Conservation (phyloP, 441 rosid genomes). For the Populus hybrid region DNA sequence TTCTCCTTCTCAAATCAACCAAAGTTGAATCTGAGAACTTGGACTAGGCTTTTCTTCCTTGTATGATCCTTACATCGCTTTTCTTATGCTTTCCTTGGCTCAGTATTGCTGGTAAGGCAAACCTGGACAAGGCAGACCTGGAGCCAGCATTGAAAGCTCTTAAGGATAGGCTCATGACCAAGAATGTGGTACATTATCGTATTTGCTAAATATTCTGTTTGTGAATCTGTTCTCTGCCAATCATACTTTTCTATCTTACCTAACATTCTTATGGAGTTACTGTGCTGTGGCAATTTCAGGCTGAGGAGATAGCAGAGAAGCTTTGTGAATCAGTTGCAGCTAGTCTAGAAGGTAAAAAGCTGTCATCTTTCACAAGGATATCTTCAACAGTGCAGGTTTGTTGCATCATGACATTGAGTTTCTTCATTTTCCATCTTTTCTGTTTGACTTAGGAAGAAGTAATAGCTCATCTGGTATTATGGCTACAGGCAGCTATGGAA, state of each 20-base stretch:
- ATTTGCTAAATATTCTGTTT: neutral
- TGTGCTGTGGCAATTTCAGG: conserved; percentile 42
- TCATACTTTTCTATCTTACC: neutral
- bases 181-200: conserved; percentile 82
- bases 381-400: conserved; percentile 93
- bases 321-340: conserved; percentile 95
- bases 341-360: conserved; percentile 95
- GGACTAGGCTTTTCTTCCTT: neutral
- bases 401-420: neutral
- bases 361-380: conserved; percentile 92
- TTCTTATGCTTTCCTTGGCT: conserved; percentile 20
- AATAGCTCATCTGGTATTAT: neutral
- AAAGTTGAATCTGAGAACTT: neutral
- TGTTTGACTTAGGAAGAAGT: conserved; percentile 3
- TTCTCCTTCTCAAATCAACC: neutral
- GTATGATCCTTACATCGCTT: neutral
- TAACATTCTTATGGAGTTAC: conserved; percentile 5
- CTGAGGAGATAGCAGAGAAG: conserved; percentile 97
- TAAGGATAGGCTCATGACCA: conserved; percentile 96
- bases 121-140: conserved; percentile 85
- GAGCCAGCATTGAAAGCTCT: conserved; percentile 63
- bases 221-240: neutral
- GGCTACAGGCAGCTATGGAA: conserved; percentile 89
- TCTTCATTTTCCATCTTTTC: neutral
- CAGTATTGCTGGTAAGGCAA: conserved; percentile 97